Base-by-base conservation (phyloP, 2,329 filamentous ascomycete genomes). In the Orbilia quercus region DNA sequence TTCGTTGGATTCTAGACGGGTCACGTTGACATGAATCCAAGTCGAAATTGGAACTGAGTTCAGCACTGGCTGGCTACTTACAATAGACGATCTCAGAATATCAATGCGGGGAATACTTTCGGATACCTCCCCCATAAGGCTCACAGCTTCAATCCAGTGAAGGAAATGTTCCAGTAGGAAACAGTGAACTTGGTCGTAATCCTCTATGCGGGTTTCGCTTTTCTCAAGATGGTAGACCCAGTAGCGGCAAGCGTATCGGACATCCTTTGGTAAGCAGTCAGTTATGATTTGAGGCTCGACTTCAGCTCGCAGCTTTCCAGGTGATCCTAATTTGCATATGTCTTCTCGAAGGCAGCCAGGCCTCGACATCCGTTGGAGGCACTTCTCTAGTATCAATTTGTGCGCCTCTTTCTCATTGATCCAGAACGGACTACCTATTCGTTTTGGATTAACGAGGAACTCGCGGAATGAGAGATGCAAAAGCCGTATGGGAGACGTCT, bases 101-200 rank as follows among this genome's bases (percentile, higher is more conserved):
- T n/a, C n/a, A n/a, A n/a, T n/a, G n/a, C n/a, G n/a, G n/a, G n/a
- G n/a, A n/a, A n/a, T n/a, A n/a, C n/a, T n/a, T n/a, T n/a, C n/a
- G n/a, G n/a, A n/a, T n/a, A n/a, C n/a, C n/a, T n/a, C n/a, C n/a
- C n/a, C n/a, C n/a, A n/a, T n/a, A n/a, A n/a, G n/a, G n/a, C n/a
- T 78, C 53, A 81, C 76, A 7, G 79, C 80, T 69, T 81, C 79
- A 22, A 81, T 76, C 80, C 79, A 81, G 67, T 81, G 77, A 0
- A 81, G 77, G 58, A 80, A 54, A 75, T 81, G 77, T 50, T 65
- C 57, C 63, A 77, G 58, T 7, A 81, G 76, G 71, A 81, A 81
- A 7, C 57, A 11, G 60, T 80, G 75, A n/a, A 74, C 77, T n/a
- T 11, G 23, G 11, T 50, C 50, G 6, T 22, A 5, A 31, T 55